phyloP scores from a whole-genome alignment of 192 early-diverging fungal genomes.

The Glomus cerebriforme region DNA sequence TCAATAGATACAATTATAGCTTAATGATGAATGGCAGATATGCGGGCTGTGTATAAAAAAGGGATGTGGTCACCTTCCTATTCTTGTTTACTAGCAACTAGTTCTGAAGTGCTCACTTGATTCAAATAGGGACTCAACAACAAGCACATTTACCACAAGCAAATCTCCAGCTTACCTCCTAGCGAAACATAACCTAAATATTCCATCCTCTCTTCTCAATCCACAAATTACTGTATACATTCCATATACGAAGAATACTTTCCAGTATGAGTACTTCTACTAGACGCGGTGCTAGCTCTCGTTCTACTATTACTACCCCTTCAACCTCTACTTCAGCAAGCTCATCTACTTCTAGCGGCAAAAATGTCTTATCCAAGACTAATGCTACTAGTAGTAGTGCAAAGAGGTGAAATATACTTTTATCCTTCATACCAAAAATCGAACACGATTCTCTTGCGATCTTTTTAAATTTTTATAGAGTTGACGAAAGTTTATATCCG shows the following conservation, averaged over 20 bases:
- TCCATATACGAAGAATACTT: not conserved
- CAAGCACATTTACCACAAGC: not conserved
- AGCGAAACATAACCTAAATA: conserved; percentile 1
- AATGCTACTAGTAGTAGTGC: conserved; percentile 30
- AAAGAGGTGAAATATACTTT: conserved; percentile 26
- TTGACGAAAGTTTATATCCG: no score
- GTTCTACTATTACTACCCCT: conserved; percentile 18
- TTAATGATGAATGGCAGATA: not conserved
- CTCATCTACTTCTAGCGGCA: not conserved
- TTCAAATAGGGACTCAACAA: not conserved
- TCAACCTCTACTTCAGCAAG: conserved; percentile 14
- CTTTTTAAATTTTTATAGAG: not conserved
- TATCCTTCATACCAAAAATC: not conserved
- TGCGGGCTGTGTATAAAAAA: conserved; percentile 7
- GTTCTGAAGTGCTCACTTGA: not conserved
- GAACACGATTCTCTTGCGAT: not conserved
- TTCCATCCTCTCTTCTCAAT: not conserved
- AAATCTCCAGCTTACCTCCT: not conserved
- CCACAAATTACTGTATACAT: not conserved
- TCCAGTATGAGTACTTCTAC: conserved; percentile 19
- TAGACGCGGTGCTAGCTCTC: conserved; percentile 26
- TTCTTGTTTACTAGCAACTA: not conserved
- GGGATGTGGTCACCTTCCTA: conserved; percentile 8
- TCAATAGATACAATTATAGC: not conserved
- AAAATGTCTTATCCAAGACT: not conserved